phyloP scores from a whole-genome alignment of 169 alveolate species.

The Cryptosporidium viatorum region DNA sequence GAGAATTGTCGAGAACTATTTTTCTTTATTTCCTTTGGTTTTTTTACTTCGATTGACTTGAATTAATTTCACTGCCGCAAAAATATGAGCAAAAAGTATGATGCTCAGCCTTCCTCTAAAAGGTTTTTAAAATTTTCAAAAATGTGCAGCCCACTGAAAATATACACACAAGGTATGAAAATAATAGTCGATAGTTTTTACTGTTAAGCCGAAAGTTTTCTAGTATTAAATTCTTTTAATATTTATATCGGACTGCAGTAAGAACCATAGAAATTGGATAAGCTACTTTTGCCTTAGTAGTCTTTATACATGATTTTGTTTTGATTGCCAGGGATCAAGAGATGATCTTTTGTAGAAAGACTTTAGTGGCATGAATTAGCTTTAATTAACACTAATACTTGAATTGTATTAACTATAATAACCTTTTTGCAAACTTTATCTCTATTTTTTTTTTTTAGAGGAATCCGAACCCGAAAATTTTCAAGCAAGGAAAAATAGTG shows the following conservation, averaged over 20 bases:
- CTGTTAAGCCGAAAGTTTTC: background rate
- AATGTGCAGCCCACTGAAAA: background rate
- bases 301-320: background rate
- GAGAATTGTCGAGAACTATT: background rate
- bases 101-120: background rate
- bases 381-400: background rate
- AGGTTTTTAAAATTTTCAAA: background rate
- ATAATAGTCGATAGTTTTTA: background rate
- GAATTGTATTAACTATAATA: background rate
- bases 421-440: background rate
- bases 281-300: background rate
- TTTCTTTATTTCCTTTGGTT: background rate
- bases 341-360: background rate
- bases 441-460: background rate
- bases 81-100: background rate
- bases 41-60: background rate
- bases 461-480: background rate
- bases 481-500: background rate
- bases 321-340: background rate
- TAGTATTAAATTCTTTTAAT: background rate
- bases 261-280: background rate
- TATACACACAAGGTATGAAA: conserved; percentile 5
- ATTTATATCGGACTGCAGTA: background rate
- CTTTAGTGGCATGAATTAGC: background rate
- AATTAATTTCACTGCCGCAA: background rate